Percentiles rank a stretch among this genome's conserved stretches.
phyloP scores from a whole-genome alignment of 208 protist genomes.

The Trypanosoma caninum region DNA sequence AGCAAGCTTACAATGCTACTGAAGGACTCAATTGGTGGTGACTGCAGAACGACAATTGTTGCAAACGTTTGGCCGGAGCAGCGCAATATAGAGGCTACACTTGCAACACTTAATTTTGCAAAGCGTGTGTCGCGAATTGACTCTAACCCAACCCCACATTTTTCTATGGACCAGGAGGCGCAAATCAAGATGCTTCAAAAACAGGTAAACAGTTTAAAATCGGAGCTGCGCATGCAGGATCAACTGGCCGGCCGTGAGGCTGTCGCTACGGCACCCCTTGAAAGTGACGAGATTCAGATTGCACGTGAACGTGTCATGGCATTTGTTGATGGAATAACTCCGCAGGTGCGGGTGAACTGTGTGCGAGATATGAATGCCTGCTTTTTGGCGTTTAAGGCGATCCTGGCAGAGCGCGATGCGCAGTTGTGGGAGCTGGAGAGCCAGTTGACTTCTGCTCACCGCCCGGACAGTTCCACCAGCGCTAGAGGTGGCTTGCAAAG shows the following conservation, averaged over 20 bases:
- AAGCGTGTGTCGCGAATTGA: conserved; percentile 82
- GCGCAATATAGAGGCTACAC: conserved; percentile 55
- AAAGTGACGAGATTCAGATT: conserved; percentile 57
- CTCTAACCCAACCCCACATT: conserved; percentile 63
- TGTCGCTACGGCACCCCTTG: conserved; percentile 30
- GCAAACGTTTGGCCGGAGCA: conserved; percentile 76
- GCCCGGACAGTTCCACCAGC: conserved; percentile 4
- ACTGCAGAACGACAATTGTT: conserved; percentile 80
- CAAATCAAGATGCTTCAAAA: conserved; percentile 73
- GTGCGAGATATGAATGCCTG: conserved; percentile 85
- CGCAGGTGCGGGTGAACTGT: conserved; percentile 59
- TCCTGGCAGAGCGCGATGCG: conserved; percentile 34
- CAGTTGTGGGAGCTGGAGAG: conserved; percentile 26
- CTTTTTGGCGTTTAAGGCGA: conserved; percentile 64
- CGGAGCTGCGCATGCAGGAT: conserved; percentile 91
- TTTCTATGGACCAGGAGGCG: conserved; percentile 52
- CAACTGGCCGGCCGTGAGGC: conserved; percentile 48
- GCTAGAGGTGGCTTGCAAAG: not conserved
- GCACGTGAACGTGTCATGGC: conserved; percentile 48
- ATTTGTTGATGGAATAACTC: conserved; percentile 61
- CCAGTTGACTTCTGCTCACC: conserved; percentile 15
- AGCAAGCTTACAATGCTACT: conserved; percentile 73
- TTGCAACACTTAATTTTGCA: conserved; percentile 90
- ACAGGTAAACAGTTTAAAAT: conserved; percentile 79
- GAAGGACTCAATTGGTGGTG: conserved; percentile 76